phyloP scores from a whole-genome alignment of 495 filamentous ascomycete species.

The Neurospora pannonica region DNA sequence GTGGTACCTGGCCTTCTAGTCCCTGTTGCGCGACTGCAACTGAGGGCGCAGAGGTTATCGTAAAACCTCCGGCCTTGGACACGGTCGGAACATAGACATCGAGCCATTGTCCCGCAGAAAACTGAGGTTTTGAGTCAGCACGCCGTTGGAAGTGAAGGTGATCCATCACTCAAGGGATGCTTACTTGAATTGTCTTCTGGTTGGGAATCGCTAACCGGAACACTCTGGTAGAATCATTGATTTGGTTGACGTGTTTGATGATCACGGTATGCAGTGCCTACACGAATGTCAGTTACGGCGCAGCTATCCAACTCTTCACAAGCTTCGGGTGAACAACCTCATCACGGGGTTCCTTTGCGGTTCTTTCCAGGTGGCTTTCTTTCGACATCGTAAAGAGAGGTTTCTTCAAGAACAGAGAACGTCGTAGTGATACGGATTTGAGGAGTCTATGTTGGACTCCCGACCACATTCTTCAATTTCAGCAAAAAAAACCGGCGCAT shows the following conservation, averaged over 20 bases:
- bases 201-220: constrained; percentile 27
- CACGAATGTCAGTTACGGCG: constrained; percentile 12
- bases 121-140: constrained; percentile 31
- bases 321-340: constrained; percentile 17
- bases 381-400: constrained; percentile 10
- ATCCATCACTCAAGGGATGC: constrained; percentile 5
- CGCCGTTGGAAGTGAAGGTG: not conserved
- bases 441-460: not conserved
- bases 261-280: constrained; percentile 32
- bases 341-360: constrained; percentile 61
- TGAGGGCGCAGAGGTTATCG: constrained; percentile 68
- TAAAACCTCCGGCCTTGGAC: constrained; percentile 70
- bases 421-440: not conserved
- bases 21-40: constrained; percentile 32
- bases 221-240: constrained; percentile 28
- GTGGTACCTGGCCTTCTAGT: constrained; percentile 38
- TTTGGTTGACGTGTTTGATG: constrained; percentile 22
- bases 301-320: not conserved
- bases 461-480: not conserved
- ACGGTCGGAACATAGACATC: constrained; percentile 66
- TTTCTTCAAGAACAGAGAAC: not conserved
- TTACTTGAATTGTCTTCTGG: constrained; percentile 16
- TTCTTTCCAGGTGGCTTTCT: constrained; percentile 50
- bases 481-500: not conserved
- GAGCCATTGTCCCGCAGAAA: constrained; percentile 85